These are phyloP conservation scores for Parachlorella kessleri DNA, from an alignment of 139 green algal species.

Conservation along the genomic window DNA sequence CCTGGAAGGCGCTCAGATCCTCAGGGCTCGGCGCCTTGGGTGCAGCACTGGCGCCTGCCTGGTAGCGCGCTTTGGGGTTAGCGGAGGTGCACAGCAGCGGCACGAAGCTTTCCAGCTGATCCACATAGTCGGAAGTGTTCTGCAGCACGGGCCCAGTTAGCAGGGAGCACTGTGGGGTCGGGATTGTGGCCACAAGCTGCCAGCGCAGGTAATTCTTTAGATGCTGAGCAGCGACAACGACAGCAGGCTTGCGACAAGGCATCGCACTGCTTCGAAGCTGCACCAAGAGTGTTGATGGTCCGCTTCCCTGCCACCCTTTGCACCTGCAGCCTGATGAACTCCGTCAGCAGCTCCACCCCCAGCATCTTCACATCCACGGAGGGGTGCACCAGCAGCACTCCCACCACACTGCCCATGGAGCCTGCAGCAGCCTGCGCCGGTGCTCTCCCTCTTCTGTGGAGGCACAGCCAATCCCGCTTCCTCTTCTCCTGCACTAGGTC, in stretches of 20 bases:
- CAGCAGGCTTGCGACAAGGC: too few species aligned
- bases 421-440: not conserved
- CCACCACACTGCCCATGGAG: constrained; percentile 43
- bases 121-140: constrained; percentile 44
- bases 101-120: constrained; percentile 45
- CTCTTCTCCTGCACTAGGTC: constrained; percentile 22
- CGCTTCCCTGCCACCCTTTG: not conserved
- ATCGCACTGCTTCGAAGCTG: too few species aligned
- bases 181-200: too few species aligned
- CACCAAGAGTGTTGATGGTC: too few species aligned
- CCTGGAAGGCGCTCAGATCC: not conserved
- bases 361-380: constrained; percentile 16
- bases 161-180: too few species aligned
- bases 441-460: not conserved
- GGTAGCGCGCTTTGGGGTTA: not conserved
- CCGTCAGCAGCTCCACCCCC: constrained; percentile 42
- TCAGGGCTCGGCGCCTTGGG: not conserved
- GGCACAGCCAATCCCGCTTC: constrained; percentile 12
- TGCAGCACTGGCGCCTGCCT: not conserved
- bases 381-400: constrained; percentile 34
- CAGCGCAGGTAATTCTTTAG: too few species aligned
- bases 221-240: too few species aligned
- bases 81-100: constrained; percentile 39
- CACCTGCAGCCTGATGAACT: constrained; percentile 45
- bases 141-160: constrained; percentile 27